These are phyloP conservation scores for Colletotrichum tamarilloi DNA, from an alignment of 2,329 filamentous ascomycete genomes.

Conservation along the genomic window DNA sequence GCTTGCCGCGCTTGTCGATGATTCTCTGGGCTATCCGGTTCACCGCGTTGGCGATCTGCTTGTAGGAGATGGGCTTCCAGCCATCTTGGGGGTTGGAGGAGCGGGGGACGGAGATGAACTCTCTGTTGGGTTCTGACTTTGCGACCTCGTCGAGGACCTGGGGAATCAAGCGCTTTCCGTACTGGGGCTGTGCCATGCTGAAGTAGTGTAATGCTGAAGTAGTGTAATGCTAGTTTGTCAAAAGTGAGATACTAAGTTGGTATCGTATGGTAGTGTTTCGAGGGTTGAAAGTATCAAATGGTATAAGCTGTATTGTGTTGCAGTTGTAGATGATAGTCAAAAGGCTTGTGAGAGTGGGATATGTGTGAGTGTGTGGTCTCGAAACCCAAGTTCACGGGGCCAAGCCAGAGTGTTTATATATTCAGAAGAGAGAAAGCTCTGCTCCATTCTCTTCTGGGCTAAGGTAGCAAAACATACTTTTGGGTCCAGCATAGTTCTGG, in stretches of 20 bases:
- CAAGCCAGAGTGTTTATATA: conserved; percentile 15
- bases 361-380: not conserved
- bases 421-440: not conserved
- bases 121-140: conserved; percentile 45
- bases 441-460: not conserved
- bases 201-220: not conserved
- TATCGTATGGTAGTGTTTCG: not conserved
- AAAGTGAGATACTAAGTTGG: not conserved
- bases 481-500: not conserved
- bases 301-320: not conserved
- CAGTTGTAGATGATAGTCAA: not conserved
- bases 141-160: conserved; percentile 53
- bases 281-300: not conserved
- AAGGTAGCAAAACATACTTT: not conserved
- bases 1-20: conserved; percentile 41
- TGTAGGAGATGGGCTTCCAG: conserved; percentile 51
- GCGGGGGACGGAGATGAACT: conserved; percentile 48
- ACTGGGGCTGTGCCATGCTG: conserved; percentile 31
- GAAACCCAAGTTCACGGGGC: not conserved
- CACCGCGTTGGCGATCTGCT: conserved; percentile 51
- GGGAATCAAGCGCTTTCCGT: conserved; percentile 46
- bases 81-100: conserved; percentile 51
- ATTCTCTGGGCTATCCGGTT: conserved; percentile 52
- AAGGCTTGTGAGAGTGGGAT: not conserved
- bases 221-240: not conserved